Base-by-base conservation (phyloP, 441 rosid genomes). In the Euphorbia schlechtendalii region DNA sequence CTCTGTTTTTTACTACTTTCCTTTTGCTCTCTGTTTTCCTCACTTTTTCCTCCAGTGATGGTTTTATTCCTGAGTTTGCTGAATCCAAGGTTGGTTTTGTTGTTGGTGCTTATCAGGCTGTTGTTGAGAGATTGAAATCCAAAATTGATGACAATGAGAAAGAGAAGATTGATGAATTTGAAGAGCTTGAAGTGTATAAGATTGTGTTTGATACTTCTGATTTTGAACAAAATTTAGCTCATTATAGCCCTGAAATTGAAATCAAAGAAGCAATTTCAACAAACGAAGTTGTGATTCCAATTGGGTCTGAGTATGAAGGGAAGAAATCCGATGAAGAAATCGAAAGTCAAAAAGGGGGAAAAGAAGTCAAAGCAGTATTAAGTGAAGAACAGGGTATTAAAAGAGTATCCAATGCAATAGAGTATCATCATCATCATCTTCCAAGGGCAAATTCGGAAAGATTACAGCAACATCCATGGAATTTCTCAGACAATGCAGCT, bases 1-100 rank as follows among this genome's bases (percentile, higher is more conserved):
- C 97, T 56, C 89, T 88, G 63, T 77, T 91, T 64, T 40, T 83
- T 61, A 86, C 96, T 51, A 84, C 96, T 34, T 78, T 84, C 53
- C 90, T 93, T 59, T 66, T 85, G 46, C 80, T 88, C 68, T 82
- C 86, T 0, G 73, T 89, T 12, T 78, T 85, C 40, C 66, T 86
- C 57, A 79, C 87, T 46, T 36, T 82, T 52, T 77, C 82, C 70
- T 79, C 84, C 53, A 61, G 54, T 49, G 71, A 62, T 4, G 27
- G 8, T 46, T 53, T 53, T 38, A 34, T 8, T 27, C 12, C 46
- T n/a, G 67, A 63, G 36, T 32, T 68, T 3, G 68, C 74, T 3
- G 78, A 82, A 53, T 69, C 79, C 48, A 76, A 81, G 46, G 69
- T 70, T 4, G 69, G 84, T 69, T 69, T 76, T 57, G 58, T 82